phyloP scores from a whole-genome alignment of 1,284 basidiomycete genomes.

The Grifola frondosa region DNA sequence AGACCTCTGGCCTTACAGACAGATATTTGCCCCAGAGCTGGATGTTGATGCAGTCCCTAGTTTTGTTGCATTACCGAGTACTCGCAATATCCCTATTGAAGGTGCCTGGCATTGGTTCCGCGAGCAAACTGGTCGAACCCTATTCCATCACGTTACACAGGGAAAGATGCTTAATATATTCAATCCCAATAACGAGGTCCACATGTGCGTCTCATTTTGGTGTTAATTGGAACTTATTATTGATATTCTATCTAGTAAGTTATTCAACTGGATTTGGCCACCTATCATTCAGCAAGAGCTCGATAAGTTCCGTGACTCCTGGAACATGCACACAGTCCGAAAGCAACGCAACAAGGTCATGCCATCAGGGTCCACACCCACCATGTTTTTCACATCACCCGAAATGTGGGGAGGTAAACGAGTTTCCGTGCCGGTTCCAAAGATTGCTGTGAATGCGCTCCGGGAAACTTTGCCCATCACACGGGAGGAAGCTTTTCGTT shows the following conservation, averaged over 20 bases:
- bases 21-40: neutral
- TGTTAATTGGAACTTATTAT: neutral
- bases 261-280: conserved; percentile 16
- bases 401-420: conserved; percentile 4
- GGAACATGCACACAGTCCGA: conserved; percentile 11
- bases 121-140: conserved; percentile 1
- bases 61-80: conserved; percentile 25
- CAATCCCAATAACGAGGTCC: neutral
- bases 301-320: conserved; percentile 7
- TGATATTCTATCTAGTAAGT: neutral
- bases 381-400: neutral
- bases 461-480: conserved; percentile 1
- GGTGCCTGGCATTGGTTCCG: conserved; percentile 30
- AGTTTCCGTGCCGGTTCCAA: neutral
- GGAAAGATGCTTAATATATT: neutral
- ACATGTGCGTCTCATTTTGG: neutral
- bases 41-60: conserved; percentile 12
- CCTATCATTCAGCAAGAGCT: conserved; percentile 6
- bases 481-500: conserved; percentile 2
- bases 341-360: conserved; percentile 3
- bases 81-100: conserved; percentile 32
- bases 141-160: neutral
- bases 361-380: conserved; percentile 9
- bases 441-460: conserved; percentile 1
- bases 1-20: neutral